A percentile compares a stretch with the other conserved stretches of the same genome.
Evolutionary conservation across 345 rosid species (phyloP).

Genomic region (Jatropha curcas): DNA sequence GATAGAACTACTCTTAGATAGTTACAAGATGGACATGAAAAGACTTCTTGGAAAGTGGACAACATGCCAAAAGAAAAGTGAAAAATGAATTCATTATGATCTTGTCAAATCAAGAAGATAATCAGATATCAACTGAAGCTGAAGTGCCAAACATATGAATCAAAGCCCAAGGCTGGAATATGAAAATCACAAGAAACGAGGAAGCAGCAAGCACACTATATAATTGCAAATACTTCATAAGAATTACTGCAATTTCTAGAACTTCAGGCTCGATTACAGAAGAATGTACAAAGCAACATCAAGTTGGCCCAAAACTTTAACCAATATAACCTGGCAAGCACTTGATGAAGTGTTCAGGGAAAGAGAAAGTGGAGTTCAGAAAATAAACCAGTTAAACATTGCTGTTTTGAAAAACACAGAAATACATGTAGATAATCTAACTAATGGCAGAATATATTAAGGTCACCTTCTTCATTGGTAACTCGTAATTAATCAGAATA

Average conservation of each 20-base stretch:
- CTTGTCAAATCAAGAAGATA: background rate
- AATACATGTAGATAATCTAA: background rate
- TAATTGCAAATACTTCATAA: background rate
- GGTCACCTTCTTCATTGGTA: conserved; percentile 79
- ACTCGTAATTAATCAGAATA: conserved; percentile 77
- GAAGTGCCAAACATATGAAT: background rate
- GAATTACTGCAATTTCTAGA: background rate
- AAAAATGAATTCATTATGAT: background rate
- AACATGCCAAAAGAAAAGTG: background rate
- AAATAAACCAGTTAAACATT: conserved; percentile 4
- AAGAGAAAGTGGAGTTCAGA: background rate
- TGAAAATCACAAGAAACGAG: conserved; percentile 3
- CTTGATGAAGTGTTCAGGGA: background rate
- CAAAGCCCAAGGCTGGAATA: background rate
- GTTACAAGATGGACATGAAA: background rate
- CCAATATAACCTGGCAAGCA: background rate
- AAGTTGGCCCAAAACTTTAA: conserved; percentile 3
- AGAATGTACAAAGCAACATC: background rate
- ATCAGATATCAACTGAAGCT: background rate
- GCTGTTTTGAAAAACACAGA: background rate
- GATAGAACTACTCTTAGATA: background rate
- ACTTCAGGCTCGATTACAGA: background rate
- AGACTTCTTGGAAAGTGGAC: background rate
- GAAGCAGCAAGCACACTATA: background rate
- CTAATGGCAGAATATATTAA: background rate